Percentiles rank a stretch among this genome's conserved stretches.
phyloP scores from a whole-genome alignment of 306 rosid species.

The Casuarina cunninghamiana region DNA sequence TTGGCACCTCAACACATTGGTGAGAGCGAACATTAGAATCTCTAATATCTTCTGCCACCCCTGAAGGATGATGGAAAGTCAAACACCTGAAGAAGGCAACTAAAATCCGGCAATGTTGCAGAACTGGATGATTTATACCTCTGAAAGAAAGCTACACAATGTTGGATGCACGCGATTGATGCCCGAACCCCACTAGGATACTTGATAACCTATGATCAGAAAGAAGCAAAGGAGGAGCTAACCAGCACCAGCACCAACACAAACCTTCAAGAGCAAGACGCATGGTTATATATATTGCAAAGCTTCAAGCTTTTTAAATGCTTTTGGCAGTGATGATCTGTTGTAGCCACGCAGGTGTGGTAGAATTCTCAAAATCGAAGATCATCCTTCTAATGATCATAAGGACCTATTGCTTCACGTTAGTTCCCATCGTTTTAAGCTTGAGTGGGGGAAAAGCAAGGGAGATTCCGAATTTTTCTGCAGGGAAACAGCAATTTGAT shows the following conservation, averaged over 20 bases:
- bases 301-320: too few relatives aligned
- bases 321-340: background rate
- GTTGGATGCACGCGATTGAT: too few relatives aligned
- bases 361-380: background rate
- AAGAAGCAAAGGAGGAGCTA: too few relatives aligned
- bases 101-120: background rate
- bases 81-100: background rate
- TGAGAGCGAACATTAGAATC: constrained; percentile 36
- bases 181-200: too few relatives aligned
- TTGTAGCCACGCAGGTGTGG: background rate
- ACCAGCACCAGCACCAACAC: too few relatives aligned
- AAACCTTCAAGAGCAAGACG: too few relatives aligned
- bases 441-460: constrained; percentile 58
- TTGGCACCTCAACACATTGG: constrained; percentile 41
- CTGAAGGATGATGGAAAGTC: background rate
- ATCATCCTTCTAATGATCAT: constrained; percentile 20
- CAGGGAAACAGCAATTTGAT: constrained; percentile 31
- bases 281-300: too few relatives aligned
- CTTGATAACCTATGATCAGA: too few relatives aligned
- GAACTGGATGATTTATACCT: background rate
- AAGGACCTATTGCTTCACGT: constrained; percentile 40
- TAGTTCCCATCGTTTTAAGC: constrained; percentile 35
- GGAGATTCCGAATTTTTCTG: constrained; percentile 36
- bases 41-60: background rate
- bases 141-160: background rate